phyloP scores from a whole-genome alignment of 208 protist genomes.

The Histomonas meleagridis region DNA sequence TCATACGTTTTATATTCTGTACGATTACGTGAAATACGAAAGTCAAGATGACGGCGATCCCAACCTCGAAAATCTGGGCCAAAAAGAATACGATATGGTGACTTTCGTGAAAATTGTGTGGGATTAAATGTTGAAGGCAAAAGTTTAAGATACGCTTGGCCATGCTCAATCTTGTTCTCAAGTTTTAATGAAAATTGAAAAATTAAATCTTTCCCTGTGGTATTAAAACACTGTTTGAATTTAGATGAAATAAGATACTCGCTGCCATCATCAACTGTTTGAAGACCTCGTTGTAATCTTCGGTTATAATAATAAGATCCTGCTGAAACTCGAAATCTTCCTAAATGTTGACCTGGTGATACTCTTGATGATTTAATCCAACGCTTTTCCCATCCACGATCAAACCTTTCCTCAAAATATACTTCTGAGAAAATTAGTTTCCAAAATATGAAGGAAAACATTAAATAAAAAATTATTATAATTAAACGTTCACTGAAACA shows the following conservation, averaged over 20 bases:
- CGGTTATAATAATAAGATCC: constrained; percentile 1
- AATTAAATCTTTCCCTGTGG: constrained; percentile 33
- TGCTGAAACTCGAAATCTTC: background rate
- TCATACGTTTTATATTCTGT: background rate
- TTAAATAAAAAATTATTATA: no score
- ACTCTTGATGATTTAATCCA: background rate
- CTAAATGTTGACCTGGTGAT: background rate
- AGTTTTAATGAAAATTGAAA: constrained; percentile 18
- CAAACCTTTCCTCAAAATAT: background rate
- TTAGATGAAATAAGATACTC: background rate
- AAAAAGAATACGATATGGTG: background rate
- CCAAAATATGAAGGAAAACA: no score
- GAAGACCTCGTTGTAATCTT: background rate
- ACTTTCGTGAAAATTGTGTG: background rate
- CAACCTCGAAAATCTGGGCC: constrained; percentile 20
- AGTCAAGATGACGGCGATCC: background rate
- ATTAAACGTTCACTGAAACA: no score
- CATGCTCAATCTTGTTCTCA: background rate
- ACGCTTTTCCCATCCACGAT: background rate
- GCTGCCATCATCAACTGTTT: constrained; percentile 9
- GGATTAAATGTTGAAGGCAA: background rate
- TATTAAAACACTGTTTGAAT: background rate
- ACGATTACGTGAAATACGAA: background rate
- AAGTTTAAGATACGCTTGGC: background rate
- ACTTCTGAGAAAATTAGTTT: background rate